These are phyloP conservation scores for Taiozyma sp. DNA, from an alignment of 1,139 yeast genomes.

Conservation along the genomic window DNA sequence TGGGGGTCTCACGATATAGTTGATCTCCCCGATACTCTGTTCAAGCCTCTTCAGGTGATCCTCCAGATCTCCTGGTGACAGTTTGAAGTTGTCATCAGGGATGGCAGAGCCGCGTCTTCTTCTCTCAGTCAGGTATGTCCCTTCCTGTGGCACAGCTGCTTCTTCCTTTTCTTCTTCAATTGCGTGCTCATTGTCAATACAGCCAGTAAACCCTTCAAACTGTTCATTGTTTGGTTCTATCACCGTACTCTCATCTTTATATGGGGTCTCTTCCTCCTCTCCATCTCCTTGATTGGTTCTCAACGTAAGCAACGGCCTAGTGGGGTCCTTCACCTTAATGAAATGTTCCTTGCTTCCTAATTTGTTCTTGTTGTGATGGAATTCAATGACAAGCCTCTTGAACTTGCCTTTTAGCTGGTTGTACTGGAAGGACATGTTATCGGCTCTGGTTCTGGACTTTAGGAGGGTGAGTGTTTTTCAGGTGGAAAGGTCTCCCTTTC, in stretches of 20 bases:
- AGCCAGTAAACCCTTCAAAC: slow-evolving; percentile 9
- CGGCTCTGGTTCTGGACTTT: background rate
- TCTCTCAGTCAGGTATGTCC: background rate
- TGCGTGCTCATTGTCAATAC: slow-evolving; percentile 2
- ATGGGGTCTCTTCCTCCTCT: slow-evolving; percentile 15
- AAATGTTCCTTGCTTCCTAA: slow-evolving; percentile 35
- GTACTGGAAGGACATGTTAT: slow-evolving; percentile 2
- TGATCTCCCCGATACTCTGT: slow-evolving; percentile 9
- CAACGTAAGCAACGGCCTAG: slow-evolving; percentile 37
- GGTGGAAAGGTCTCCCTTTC: background rate
- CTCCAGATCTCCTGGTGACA: background rate
- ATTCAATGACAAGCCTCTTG: slow-evolving; percentile 33
- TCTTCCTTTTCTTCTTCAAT: background rate
- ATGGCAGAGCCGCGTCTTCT: background rate
- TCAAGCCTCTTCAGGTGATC: slow-evolving; percentile 3
- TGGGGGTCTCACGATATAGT: slow-evolving; percentile 13
- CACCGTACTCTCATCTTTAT: background rate
- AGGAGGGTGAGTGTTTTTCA: background rate
- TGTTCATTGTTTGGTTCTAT: slow-evolving; percentile 3
- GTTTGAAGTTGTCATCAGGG: background rate
- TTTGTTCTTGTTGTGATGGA: slow-evolving; percentile 40
- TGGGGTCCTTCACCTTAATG: slow-evolving; percentile 35
- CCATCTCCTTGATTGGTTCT: slow-evolving; percentile 25
- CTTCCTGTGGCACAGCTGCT: slow-evolving; percentile 2
- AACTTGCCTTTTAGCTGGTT: slow-evolving; percentile 16